These are phyloP conservation scores for Penicillium sp. DNA, from an alignment of 2,329 filamentous ascomycete species.

Conservation along the genomic window DNA sequence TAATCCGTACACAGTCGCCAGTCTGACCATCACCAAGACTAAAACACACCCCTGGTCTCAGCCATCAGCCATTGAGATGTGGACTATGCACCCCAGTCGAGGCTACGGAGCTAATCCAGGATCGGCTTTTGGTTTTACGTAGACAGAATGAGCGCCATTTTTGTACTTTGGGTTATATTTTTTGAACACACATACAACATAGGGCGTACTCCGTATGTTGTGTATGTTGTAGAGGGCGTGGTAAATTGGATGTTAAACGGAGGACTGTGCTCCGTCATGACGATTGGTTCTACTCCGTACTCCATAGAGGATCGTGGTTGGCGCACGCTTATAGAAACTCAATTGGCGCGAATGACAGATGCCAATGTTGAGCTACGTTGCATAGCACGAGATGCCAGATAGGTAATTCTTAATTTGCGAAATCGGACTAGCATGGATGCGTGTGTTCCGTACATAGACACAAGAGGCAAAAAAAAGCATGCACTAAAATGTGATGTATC, in stretches of 20 bases:
- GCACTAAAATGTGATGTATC: background rate
- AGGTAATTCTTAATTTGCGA: no score
- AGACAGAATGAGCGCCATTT: background rate
- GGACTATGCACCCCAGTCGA: conserved; percentile 8
- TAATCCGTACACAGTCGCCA: no score
- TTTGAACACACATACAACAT: no score
- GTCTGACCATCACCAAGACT: no score
- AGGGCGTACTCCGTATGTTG: no score
- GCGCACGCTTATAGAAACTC: conserved; percentile 37
- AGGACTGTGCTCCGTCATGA: conserved; percentile 21
- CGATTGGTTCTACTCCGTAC: no score
- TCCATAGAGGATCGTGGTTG: no score
- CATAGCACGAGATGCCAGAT: background rate
- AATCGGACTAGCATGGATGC: no score
- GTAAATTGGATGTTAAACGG: conserved; percentile 2
- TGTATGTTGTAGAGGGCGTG: no score
- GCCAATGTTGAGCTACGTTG: conserved; percentile 11
- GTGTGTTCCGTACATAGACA: no score
- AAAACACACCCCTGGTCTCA: background rate
- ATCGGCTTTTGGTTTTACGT: conserved; percentile 8
- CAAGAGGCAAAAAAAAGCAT: background rate
- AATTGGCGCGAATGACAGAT: conserved; percentile 32
- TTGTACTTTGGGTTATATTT: background rate
- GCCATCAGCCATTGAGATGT: conserved; percentile 2
- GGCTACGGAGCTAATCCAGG: background rate